A percentile compares a stretch with the other conserved stretches of the same genome.
phyloP scores from a whole-genome alignment of 106 monocot genomes.

The Phalaenopsis equestris region DNA sequence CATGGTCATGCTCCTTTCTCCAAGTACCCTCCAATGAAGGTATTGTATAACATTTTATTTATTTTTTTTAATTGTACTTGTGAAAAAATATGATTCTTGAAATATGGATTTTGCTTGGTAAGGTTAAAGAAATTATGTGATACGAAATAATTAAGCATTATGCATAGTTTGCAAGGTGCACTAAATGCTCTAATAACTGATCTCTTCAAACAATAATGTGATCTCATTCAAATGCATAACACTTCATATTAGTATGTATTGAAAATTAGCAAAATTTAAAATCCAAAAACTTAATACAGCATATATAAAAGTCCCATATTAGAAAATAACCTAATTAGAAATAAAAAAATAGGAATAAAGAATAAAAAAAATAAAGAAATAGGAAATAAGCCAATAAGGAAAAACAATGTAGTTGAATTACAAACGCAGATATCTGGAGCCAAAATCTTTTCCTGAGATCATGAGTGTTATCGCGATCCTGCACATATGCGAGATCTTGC shows the following conservation, averaged over 20 bases:
- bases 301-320: no score
- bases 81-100: neutral
- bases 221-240: neutral
- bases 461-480: no score
- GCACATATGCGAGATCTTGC: no score
- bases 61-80: neutral
- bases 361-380: no score
- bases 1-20: constrained; percentile 53
- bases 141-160: neutral
- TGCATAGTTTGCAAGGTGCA: neutral
- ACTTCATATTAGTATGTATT: neutral
- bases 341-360: no score
- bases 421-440: no score
- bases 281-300: no score
- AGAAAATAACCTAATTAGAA: no score
- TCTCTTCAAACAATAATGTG: neutral
- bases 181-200: neutral
- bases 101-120: neutral
- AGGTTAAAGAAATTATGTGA: neutral
- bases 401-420: no score
- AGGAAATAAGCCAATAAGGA: no score
- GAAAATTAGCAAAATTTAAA: neutral
- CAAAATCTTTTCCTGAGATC: no score
- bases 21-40: constrained; percentile 95
- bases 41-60: constrained; percentile 8